Conservation (phyloP, 2,329 filamentous ascomycete genomes). For the Magnaporthales sp. region DNA sequence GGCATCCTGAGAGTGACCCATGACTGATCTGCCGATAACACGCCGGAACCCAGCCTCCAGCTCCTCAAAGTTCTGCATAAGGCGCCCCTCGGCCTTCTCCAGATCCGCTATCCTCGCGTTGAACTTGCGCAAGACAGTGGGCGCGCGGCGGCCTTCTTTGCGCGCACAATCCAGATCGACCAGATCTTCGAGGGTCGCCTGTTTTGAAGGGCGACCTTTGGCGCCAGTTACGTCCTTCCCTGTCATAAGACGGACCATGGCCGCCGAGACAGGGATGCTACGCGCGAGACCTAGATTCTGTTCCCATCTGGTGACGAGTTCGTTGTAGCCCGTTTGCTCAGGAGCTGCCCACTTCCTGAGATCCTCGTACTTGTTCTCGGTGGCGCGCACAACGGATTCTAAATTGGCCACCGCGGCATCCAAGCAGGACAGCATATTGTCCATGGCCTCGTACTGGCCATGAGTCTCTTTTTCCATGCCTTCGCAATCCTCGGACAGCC, state of each 20-base stretch:
- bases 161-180: slow-evolving; percentile 66
- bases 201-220: slow-evolving; percentile 32
- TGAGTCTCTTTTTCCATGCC: slow-evolving; percentile 53
- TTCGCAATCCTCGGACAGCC: slow-evolving; percentile 60
- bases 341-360: slow-evolving; percentile 62
- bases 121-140: slow-evolving; percentile 50
- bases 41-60: slow-evolving; percentile 57
- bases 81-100: slow-evolving; percentile 48
- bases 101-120: slow-evolving; percentile 50
- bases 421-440: slow-evolving; percentile 69
- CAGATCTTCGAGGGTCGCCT: slow-evolving; percentile 62
- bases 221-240: slow-evolving; percentile 28
- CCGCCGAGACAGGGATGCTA: slow-evolving; percentile 53
- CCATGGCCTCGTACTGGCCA: slow-evolving; percentile 62
- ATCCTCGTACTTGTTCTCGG: slow-evolving; percentile 65
- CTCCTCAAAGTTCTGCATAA: slow-evolving; percentile 52
- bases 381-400: slow-evolving; percentile 61
- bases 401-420: slow-evolving; percentile 82
- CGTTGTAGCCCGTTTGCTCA: slow-evolving; percentile 58
- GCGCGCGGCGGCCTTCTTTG: slow-evolving; percentile 60
- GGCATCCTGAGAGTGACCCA: slow-evolving; percentile 54
- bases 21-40: slow-evolving; percentile 41
- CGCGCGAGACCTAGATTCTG: slow-evolving; percentile 56
- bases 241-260: slow-evolving; percentile 61
- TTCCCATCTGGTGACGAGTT: slow-evolving; percentile 58